Evolutionary conservation across 495 filamentous ascomycete genomes (phyloP), one percentile per base, ranked within the genome.

Genomic region (Hypoxylon lienhwacheense): DNA sequence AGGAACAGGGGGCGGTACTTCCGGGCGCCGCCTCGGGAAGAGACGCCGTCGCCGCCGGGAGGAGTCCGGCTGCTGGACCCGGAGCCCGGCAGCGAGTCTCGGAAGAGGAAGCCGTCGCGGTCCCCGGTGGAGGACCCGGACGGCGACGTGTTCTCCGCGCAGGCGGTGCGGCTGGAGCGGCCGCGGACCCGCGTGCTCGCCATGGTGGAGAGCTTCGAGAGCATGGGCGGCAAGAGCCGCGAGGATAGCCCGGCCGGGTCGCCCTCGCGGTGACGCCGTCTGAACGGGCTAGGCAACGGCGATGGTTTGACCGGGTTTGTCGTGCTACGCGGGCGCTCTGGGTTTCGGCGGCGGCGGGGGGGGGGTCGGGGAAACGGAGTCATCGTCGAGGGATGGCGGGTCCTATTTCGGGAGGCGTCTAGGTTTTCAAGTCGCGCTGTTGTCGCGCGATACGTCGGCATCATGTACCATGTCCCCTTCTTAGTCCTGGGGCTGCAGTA

Each of bases 181-280:
- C 64, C 70, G 7, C 45, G 64, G 21, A 72, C 71, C 1, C 47
- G 69, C 17, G 75, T 77, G n/a, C 55, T 72, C n/a, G 68, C 69
- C 21, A 75, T 77, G 70, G 73, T 77, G 22, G 66, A 77, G 64
- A 72, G 63, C 42, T 60, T 77, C 29, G 75, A 77, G 64, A 67
- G 53, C 12, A 48, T 59, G 0, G 12, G 20, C 15, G 20, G 25
- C 3, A 44, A 29, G 53, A 71, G 68, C 32, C 61, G 64, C 34
- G 71, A 71, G 11, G 48, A 26, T 14, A 75, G 70, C 24, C 67
- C 69, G 0, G 51, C 55, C 0, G 54, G 47, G 10, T 69, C 68
- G 25, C 68, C 69, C 20, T 22, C 50, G 31, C 53, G 52, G 19
- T 56, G 31, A 51, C 19, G 5, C 10, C 6, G 5, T n/a, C 12